phyloP scores from a whole-genome alignment of 495 filamentous ascomycete genomes.

The Podospora tetraspora region DNA sequence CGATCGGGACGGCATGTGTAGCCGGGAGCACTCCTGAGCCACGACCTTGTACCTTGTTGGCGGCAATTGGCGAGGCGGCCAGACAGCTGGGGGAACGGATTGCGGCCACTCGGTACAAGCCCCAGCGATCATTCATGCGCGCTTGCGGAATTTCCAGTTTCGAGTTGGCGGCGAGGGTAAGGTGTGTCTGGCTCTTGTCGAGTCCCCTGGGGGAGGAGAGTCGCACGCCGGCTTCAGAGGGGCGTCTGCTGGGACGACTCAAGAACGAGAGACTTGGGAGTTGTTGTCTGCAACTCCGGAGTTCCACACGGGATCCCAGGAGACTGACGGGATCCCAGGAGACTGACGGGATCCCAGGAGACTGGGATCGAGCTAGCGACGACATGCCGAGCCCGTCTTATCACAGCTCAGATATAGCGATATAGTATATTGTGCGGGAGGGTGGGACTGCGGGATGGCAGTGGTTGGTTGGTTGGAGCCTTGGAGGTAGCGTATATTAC shows the following conservation, averaged over 20 bases:
- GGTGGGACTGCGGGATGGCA: slow-evolving; percentile 10
- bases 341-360: slow-evolving; percentile 27
- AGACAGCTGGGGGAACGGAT: not conserved
- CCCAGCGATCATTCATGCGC: slow-evolving; percentile 14
- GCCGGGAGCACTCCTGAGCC: slow-evolving; percentile 11
- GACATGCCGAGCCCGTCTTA: slow-evolving; percentile 33
- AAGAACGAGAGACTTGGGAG: not conserved
- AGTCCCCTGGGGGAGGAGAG: not conserved
- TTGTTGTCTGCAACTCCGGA: slow-evolving; percentile 8
- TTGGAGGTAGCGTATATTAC: slow-evolving; percentile 5
- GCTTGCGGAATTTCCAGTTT: not conserved
- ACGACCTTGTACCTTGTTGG: slow-evolving; percentile 6
- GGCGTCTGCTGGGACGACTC: not conserved
- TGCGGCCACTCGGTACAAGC: not conserved
- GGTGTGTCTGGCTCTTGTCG: not conserved
- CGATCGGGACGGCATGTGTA: slow-evolving; percentile 10
- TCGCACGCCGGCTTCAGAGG: not conserved
- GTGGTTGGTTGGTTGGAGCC: not conserved
- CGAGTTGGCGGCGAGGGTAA: not conserved
- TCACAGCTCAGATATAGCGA: slow-evolving; percentile 25
- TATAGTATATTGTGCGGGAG: slow-evolving; percentile 20
- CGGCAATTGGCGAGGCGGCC: slow-evolving; percentile 11
- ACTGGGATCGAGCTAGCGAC: slow-evolving; percentile 34
- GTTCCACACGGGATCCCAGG: slow-evolving; percentile 30
- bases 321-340: slow-evolving; percentile 15